A percentile compares a stretch with the other conserved stretches of the same genome.
These are phyloP conservation scores for Chlorella variabilis DNA, from an alignment of 163 green algal species.

Conservation along the genomic window DNA sequence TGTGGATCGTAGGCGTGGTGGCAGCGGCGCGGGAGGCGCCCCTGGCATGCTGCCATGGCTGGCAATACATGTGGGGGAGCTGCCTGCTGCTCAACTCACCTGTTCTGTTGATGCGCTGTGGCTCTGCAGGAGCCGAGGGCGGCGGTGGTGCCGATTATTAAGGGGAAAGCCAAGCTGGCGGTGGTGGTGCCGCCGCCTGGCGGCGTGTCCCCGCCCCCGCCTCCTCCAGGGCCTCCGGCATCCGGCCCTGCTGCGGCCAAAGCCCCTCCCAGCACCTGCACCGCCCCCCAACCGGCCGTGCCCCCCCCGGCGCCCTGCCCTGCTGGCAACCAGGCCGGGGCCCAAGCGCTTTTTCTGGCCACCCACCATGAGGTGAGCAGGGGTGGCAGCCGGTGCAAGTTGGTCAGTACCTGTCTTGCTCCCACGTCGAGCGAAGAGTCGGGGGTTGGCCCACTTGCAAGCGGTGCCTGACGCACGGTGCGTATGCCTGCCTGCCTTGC, in stretches of 20 bases:
- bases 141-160: not conserved
- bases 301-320: not conserved
- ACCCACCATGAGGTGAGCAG: constrained; percentile 10
- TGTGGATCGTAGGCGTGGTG: too few relatives aligned
- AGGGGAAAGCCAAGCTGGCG: constrained; percentile 20
- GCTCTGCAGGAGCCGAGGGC: not conserved
- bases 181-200: not conserved
- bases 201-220: not conserved
- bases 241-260: not conserved
- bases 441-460: too few relatives aligned
- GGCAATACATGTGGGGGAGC: not conserved
- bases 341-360: constrained; percentile 33
- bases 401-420: too few relatives aligned
- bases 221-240: not conserved
- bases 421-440: too few relatives aligned
- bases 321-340: not conserved
- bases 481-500: not conserved
- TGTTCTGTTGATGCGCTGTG: not conserved
- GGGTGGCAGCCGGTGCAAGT: too few relatives aligned
- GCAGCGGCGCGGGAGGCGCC: not conserved
- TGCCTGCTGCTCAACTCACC: not conserved
- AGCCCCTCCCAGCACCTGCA: not conserved
- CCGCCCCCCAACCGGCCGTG: not conserved
- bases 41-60: not conserved
- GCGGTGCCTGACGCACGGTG: too few relatives aligned